Percentiles rank a stretch among this genome's conserved stretches.
phyloP scores from a whole-genome alignment of 2,329 filamentous ascomycete genomes.

The Sporothrix protearum region DNA sequence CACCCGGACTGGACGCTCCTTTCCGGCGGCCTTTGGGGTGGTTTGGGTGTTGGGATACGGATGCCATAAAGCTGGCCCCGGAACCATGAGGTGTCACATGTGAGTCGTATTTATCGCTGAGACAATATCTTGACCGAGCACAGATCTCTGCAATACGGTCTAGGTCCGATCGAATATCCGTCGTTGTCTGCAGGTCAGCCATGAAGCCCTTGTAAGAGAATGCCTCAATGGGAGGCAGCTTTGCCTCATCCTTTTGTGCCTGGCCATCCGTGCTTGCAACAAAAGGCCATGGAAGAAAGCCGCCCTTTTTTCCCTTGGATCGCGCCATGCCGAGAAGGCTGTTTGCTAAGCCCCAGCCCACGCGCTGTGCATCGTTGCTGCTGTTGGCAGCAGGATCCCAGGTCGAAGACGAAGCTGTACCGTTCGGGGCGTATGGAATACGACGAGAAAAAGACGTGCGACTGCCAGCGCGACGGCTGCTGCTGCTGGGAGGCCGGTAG shows the following conservation, averaged over 20 bases:
- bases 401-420: constrained; percentile 26
- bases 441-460: constrained; percentile 31
- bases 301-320: constrained; percentile 41
- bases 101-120: constrained; percentile 65
- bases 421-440: constrained; percentile 32
- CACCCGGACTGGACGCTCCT: constrained; percentile 36
- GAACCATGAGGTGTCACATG: constrained; percentile 61
- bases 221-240: constrained; percentile 59
- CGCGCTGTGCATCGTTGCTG: constrained; percentile 23
- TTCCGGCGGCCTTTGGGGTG: constrained; percentile 26
- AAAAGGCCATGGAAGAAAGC: constrained; percentile 35
- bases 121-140: constrained; percentile 60
- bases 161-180: constrained; percentile 55
- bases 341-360: constrained; percentile 14
- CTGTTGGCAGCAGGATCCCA: constrained; percentile 11
- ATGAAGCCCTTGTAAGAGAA: constrained; percentile 65
- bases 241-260: constrained; percentile 34
- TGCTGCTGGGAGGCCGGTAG: constrained; percentile 32
- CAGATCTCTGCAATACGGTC: constrained; percentile 66
- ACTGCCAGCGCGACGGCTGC: constrained; percentile 34
- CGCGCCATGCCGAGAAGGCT: constrained; percentile 41
- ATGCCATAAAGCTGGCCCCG: constrained; percentile 55
- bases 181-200: constrained; percentile 38
- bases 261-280: constrained; percentile 26
- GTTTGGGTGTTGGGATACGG: constrained; percentile 18